These are phyloP conservation scores for Calycina herbarum DNA, from an alignment of 2,329 filamentous ascomycete species.

Conservation along the genomic window DNA sequence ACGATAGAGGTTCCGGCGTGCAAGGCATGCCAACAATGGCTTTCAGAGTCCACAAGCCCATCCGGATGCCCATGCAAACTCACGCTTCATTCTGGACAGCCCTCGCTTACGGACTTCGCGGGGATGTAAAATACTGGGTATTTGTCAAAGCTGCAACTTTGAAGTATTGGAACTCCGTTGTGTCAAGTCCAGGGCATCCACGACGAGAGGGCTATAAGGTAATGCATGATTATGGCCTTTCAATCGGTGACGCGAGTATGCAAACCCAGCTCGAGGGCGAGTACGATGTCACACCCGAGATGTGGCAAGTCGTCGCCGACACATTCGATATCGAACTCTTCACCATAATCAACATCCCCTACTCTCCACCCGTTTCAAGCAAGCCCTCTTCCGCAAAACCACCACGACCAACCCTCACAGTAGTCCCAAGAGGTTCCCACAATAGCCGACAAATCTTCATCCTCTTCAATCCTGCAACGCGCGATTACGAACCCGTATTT, in stretches of 20 bases:
- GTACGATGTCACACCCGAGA: neutral
- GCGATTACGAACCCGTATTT: neutral
- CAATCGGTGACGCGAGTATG: neutral
- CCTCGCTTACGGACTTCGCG: neutral
- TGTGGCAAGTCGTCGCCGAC: slow-evolving; percentile 1
- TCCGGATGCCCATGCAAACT: neutral
- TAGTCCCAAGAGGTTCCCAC: neutral
- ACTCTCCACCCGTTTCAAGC: neutral
- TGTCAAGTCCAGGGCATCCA: neutral
- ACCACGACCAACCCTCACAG: neutral
- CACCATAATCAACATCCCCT: neutral
- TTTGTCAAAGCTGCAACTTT: neutral
- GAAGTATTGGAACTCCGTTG: neutral
- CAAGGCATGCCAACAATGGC: neutral
- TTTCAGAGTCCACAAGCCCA: neutral
- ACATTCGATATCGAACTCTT: neutral
- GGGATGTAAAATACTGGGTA: neutral
- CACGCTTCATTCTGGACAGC: neutral
- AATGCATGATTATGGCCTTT: neutral
- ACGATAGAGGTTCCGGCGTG: neutral
- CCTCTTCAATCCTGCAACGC: neutral
- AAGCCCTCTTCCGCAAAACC: neutral
- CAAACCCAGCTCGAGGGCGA: neutral
- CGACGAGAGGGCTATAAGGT: neutral
- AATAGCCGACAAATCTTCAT: neutral